These are phyloP conservation scores for Hypoxylon sp. DNA, from an alignment of 2,329 filamentous ascomycete species.

Conservation along the genomic window DNA sequence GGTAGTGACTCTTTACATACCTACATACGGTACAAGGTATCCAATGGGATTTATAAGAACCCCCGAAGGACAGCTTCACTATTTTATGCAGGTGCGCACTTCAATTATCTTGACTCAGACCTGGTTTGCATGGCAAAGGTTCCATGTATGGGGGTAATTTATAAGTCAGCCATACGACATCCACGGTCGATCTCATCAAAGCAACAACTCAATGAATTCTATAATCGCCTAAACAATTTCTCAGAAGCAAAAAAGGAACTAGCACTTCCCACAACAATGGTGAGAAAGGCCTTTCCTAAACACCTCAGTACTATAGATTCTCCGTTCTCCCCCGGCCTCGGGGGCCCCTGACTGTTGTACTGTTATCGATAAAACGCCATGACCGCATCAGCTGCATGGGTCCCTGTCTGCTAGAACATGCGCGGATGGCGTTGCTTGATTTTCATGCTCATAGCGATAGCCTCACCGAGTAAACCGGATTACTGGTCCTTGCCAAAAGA, in stretches of 20 bases:
- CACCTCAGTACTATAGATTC: slow-evolving; percentile 21
- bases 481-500: slow-evolving; percentile 78
- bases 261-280: slow-evolving; percentile 21
- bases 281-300: slow-evolving; percentile 27
- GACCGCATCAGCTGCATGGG: slow-evolving; percentile 26
- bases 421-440: slow-evolving; percentile 35
- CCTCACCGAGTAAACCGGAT: slow-evolving; percentile 46
- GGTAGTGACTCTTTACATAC: no score
- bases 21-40: no score
- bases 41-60: not conserved
- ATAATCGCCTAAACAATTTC: slow-evolving; percentile 37
- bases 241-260: slow-evolving; percentile 19
- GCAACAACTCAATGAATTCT: slow-evolving; percentile 32
- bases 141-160: not conserved
- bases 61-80: not conserved
- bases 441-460: slow-evolving; percentile 36
- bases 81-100: not conserved
- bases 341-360: not conserved
- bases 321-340: slow-evolving; percentile 9
- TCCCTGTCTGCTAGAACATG: slow-evolving; percentile 41
- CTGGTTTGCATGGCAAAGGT: not conserved
- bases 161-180: slow-evolving; percentile 1
- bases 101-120: not conserved
- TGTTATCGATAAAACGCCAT: slow-evolving; percentile 13
- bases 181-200: slow-evolving; percentile 31